Evolutionary conservation across 1,284 basidiomycete species (phyloP), one percentile per base, ranked within the genome.

Genomic region (Gomphus bonarii): DNA sequence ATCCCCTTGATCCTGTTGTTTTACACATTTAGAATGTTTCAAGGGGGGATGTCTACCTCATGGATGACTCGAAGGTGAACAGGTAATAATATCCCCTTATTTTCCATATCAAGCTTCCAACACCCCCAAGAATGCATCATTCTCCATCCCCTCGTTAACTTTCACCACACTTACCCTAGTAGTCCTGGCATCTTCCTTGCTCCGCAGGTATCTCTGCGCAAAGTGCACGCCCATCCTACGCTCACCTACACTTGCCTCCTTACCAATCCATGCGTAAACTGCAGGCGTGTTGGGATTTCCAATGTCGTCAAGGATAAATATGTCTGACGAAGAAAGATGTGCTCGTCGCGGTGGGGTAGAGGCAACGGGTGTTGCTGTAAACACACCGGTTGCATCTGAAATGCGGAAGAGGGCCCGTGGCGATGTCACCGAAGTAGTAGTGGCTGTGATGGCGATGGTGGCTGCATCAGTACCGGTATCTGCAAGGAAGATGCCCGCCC

Each of bases 241-340:
- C 65, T 83, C 80, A 22, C 68, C 70, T 55, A 75, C 63, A 18
- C 76, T 76, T 30, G 79, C 74, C 9, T 70, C 64, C 10, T 67
- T 70, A 4, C 82, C 81, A 25, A 84, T 69, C 82, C 82, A 84
- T 16, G 80, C 71, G 62, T 79, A 83, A 31, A 83, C 65, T 2
- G 73, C 72, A 9, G 76, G 75, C 20, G 55, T 50, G 22, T 48
- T 22, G 14, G 18, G 35, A 36, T 58, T 48, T 31, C 35, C 42
- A 25, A 33, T 54, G 54, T 60, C 49, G 49, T 61, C 55, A 20
- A 61, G 35, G 18, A 61, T 50, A 65, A 77, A 80, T 7, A 73
- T 73, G 58, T 78, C 79, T 7, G 65, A 64, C 10, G 62, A 54
- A n/a, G 64, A 61, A 36, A 68, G 65, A 54, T 82, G 78, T 38